Evolutionary conservation across 805 yeast genomes (phyloP).

Genomic region (Ogataea naganishii): DNA sequence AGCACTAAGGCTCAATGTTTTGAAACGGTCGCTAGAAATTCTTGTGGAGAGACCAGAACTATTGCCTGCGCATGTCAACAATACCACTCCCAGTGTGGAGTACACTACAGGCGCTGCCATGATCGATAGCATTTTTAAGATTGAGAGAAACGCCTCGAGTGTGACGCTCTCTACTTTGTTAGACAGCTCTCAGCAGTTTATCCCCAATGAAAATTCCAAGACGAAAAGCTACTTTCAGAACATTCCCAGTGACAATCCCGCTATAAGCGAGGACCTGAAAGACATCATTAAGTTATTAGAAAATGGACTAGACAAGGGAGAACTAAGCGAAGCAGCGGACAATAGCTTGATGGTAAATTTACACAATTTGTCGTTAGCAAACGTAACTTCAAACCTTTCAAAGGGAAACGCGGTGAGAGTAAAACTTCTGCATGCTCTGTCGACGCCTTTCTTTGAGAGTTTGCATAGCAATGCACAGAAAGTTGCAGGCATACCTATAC

Average conservation of each 20-base stretch:
- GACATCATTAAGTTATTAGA: conserved; percentile 42
- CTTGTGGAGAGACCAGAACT: conserved; percentile 54
- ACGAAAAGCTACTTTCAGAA: too few relatives aligned
- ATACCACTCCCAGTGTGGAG: conserved; percentile 4
- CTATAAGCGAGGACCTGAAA: conserved; percentile 33
- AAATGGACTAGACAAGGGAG: conserved; percentile 19
- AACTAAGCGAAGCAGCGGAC: conserved; percentile 15
- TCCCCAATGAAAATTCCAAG: too few relatives aligned
- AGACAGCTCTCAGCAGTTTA: conserved; percentile 21
- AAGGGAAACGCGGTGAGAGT: conserved; percentile 35
- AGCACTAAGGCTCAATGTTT: conserved; percentile 64
- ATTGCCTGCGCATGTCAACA: conserved; percentile 16
- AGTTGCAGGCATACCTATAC: conserved; percentile 18
- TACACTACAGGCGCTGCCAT: conserved; percentile 9
- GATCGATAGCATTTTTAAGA: conserved; percentile 18
- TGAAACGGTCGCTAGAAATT: conserved; percentile 70
- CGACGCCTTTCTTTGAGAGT: conserved; percentile 55
- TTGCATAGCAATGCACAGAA: conserved; percentile 3
- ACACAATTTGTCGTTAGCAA: conserved; percentile 46
- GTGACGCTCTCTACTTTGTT: conserved; percentile 39
- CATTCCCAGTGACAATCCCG: neutral
- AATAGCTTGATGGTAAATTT: conserved; percentile 40
- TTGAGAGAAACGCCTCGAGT: conserved; percentile 35
- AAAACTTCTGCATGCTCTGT: conserved; percentile 50
- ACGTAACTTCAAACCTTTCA: conserved; percentile 23